Base-by-base conservation (phyloP, 176 grass and related monocot genomes). In the Saccharum spontaneum region DNA sequence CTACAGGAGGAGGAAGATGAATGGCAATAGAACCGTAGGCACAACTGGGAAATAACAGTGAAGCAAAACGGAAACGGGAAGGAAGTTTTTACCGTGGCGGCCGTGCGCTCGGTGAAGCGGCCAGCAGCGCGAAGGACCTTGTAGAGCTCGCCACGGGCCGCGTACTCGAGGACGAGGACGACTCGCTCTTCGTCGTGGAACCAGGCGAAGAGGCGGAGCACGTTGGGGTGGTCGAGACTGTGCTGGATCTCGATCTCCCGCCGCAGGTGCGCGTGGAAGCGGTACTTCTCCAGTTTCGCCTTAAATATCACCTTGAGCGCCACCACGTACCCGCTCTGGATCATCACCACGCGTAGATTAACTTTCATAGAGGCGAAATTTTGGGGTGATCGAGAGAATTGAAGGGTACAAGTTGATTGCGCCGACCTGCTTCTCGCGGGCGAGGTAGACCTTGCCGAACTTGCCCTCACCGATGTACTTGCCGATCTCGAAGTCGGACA, bases 201-300 rank as follows among this genome's bases (percentile, higher is more conserved):
- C 97, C 97, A 96, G 10, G 91, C 81, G 52, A 92, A 99, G 90
- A 99, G 93, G 66, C 91, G 87, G 83, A 99, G 90, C 82, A 99
- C 91, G 86, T 96, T 99, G 23, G 93, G 93, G 91, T 99, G 91
- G 77, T 96, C 76, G 76, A 99, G 88, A 10, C 85, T 54, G 73
- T 72, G 71, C 88, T 98, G 96, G 81, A 98, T 98, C 91, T 91
- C 91, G 57, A 98, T 98, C 89, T 98, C 96, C 59, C 93, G 88
- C 75, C 71, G 77, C 60, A 98, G 76, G 78, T 95, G 91, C 61
- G 79, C 83, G 85, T 94, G 88, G 83, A 90, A 94, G 39, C 66
- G 87, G 91, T 94, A 95, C 91, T 98, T 98, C 8, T 90, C 87
- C 75, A 98, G 83, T 77, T 95, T 98, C 88, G n/a, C 79, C 88